Evolutionary conservation across 2,329 filamentous ascomycete genomes (phyloP), one percentile per base, ranked within the genome.

Genomic region (Knufia fluminis): DNA sequence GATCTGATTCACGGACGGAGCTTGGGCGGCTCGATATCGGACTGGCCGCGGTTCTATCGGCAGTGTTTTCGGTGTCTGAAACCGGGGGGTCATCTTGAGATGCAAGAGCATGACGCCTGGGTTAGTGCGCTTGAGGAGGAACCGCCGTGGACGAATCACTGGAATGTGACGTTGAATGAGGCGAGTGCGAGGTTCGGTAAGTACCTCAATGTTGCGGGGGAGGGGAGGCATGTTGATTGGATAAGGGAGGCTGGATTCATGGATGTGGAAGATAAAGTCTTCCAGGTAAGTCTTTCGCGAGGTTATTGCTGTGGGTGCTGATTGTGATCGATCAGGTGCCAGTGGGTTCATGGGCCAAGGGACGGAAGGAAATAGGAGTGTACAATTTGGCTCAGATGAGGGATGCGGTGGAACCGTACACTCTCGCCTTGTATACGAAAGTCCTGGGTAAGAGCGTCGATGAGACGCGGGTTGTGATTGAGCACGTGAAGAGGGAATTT

Each of bases 1-100:
- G 78, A 82, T 60, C 79, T 79, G 52, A 72, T 83, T 36, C 79
- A 82, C 58, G 72, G 74, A 16, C 71, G 79, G 3, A 71, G 77
- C 47, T 75, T 76, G 1, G 73, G 75, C n/a, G 72, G 76, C 66
- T 75, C 73, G 2, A 74, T 82, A 52, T 73, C 70, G 43, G 69
- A 81, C 57, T 81, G 77, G 77, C 67, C 67, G 16, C 61, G 63
- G 12, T 68, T 1, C 65, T 71, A 35, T 39, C 46, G 38, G 36
- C 49, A 56, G 38, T 45, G 55, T 42, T 61, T 56, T 45, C 53
- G 60, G 3, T 54, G 57, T 36, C 56, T 55, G 12, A 57, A 60
- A 19, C 69, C 70, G 0, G 71, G 69, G 19, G 71, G 69, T 22
- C 71, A 62, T 57, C 59, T 72, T 16, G 71, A 75, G 40, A 60